Conservation (phyloP, 2,329 filamentous ascomycete genomes). For the Tolypocladium endophyticum region DNA sequence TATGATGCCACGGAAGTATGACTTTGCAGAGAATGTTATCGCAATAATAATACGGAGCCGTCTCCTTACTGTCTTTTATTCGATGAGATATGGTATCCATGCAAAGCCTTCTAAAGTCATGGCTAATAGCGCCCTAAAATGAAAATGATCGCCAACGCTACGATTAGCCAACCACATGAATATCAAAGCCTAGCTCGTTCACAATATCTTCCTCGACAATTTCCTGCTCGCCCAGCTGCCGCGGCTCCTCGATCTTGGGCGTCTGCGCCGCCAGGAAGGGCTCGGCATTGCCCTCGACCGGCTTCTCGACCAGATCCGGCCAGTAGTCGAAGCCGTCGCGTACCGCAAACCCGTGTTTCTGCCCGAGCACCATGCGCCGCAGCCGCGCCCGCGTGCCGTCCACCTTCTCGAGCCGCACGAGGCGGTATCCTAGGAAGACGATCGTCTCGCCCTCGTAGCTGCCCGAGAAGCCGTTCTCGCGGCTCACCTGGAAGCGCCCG, state of each 20-base stretch:
- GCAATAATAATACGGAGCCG: too few species aligned
- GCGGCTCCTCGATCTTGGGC: slow-evolving; percentile 1
- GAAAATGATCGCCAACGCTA: too few species aligned
- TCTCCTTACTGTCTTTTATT: too few species aligned
- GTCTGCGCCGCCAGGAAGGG: slow-evolving; percentile 7
- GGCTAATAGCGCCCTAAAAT: too few species aligned
- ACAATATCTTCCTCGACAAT: neutral
- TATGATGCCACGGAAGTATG: too few species aligned
- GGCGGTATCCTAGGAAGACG: slow-evolving; percentile 16
- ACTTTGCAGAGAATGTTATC: too few species aligned
- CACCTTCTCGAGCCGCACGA: slow-evolving; percentile 16
- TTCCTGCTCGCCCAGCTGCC: slow-evolving; percentile 1
- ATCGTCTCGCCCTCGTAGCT: slow-evolving; percentile 17
- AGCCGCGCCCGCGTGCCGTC: slow-evolving; percentile 13
- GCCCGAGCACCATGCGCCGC: slow-evolving; percentile 32
- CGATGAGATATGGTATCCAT: too few species aligned
- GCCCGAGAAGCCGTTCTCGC: slow-evolving; percentile 11
- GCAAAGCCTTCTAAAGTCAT: too few species aligned
- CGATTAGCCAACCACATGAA: neutral
- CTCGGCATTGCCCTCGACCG: slow-evolving; percentile 12
- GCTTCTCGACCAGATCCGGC: slow-evolving; percentile 14
- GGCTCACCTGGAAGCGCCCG: slow-evolving; percentile 7
- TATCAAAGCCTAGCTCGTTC: neutral
- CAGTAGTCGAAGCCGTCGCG: slow-evolving; percentile 15
- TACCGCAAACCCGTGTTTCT: slow-evolving; percentile 21